Percentiles rank a stretch among this genome's conserved stretches.
Conservation (phyloP, 73 alveolate genomes). For the Stentor coeruleus region DNA sequence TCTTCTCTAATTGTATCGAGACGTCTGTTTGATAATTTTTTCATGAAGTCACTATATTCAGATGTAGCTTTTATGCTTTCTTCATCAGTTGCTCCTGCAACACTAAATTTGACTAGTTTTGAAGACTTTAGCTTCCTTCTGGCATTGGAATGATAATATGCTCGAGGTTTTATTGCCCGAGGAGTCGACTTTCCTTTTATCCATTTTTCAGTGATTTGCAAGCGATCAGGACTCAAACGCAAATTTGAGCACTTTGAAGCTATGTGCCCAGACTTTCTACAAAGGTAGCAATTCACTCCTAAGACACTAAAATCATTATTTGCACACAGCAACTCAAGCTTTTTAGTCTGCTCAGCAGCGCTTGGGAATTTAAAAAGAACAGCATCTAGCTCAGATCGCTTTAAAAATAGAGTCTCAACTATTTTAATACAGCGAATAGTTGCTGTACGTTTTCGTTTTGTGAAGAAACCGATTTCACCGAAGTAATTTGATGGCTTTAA, state of each 20-base stretch:
- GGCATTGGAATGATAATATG: no score
- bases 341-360: not conserved
- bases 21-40: no score
- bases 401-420: constrained; percentile 20
- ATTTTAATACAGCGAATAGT: constrained; percentile 45
- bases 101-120: no score
- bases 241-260: not conserved
- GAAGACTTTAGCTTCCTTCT: no score
- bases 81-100: no score
- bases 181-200: not conserved
- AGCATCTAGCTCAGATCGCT: constrained; percentile 1
- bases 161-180: not conserved
- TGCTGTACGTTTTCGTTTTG: constrained; percentile 49
- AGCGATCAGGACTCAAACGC: not conserved
- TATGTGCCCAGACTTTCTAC: not conserved
- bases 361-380: not conserved
- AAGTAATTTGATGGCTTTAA: not conserved
- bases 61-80: no score
- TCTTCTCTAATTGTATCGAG: no score
- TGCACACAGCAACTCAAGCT: not conserved
- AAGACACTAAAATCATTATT: not conserved
- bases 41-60: no score
- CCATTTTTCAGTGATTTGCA: not conserved
- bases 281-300: not conserved
- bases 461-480: constrained; percentile 59